Evolutionary conservation across 352 stramenopile genomes (phyloP), one percentile per base, ranked within the genome.

Genomic region (Peronosclerospora sorghi): DNA sequence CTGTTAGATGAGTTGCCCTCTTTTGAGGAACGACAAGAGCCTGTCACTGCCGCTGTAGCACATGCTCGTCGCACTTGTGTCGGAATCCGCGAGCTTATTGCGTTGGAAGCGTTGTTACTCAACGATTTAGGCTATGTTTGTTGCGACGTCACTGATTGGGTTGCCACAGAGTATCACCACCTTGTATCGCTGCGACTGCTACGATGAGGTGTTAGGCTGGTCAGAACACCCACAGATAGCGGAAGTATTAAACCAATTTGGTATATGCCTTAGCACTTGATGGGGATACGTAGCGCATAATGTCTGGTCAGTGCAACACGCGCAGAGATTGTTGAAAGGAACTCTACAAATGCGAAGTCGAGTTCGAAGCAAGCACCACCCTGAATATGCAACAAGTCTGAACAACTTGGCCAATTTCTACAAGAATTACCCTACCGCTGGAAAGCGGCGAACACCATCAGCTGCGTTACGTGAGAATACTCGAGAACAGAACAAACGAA

Each of bases 331-430:
- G 24, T 46, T 90, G n/a, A 81, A 86, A 45, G 74, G 68, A 28
- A 68, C 68, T 24, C 52, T 87, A 26, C 37, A 69, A 21, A 86
- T 90, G 66, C 74, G 78, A 12, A 70, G 66, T 45, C 68, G 75
- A 1, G 78, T 90, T 12, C 52, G 87, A 15, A 78, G 75, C 26
- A 73, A 81, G 19, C 71, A 68, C 14, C 78, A 90, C 24, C 71
- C 75, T 0, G 78, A 90, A 46, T 90, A 86, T 45, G 78, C 78
- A 8, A 85, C 78, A 8, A 87, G 74, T 45, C 41, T 90, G 27
- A 90, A 90, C 51, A 90, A 87, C 35, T 54, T 90, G 13, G 78
- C 73, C 26, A 90, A 90, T 37, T 90, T 90, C 39, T 90, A 90
- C 61, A 84, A 84, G 41, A 77, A 83, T 45, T 87, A 63, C 9